A percentile compares a stretch with the other conserved stretches of the same genome.
Conservation (phyloP, 306 rosid species). For the Sphenostylis stenocarpa region DNA sequence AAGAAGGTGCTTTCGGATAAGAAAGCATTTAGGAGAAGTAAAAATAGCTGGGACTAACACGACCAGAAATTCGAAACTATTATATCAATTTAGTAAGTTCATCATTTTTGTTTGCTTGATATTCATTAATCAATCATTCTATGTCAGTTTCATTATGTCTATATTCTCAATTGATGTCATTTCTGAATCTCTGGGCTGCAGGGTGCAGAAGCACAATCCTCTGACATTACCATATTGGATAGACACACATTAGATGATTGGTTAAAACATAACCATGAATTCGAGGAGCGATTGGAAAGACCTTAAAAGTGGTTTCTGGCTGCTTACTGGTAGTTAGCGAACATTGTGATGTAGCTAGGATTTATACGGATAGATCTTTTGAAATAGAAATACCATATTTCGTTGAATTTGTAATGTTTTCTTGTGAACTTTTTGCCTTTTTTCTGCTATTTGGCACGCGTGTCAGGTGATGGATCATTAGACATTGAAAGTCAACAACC, state of each 20-base stretch:
- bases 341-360: constrained; percentile 21
- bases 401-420: not conserved
- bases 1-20: constrained; percentile 81
- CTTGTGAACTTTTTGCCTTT: not conserved
- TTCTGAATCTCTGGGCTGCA: constrained; percentile 18
- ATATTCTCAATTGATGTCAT: not conserved
- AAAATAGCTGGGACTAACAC: constrained; percentile 73
- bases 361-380: not conserved
- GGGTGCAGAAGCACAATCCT: constrained; percentile 18
- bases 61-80: constrained; percentile 18
- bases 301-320: constrained; percentile 1
- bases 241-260: constrained; percentile 1
- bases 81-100: constrained; percentile 35
- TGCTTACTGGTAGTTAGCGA: constrained; percentile 13
- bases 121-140: constrained; percentile 17
- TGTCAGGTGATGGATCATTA: not conserved
- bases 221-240: constrained; percentile 14
- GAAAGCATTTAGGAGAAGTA: constrained; percentile 80
- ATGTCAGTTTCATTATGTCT: not conserved
- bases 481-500: constrained; percentile 23
- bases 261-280: not conserved
- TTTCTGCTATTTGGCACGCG: not conserved
- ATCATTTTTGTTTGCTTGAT: constrained; percentile 9
- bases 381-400: constrained; percentile 21
- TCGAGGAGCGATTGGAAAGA: constrained; percentile 5